phyloP scores from a whole-genome alignment of 2,329 filamentous ascomycete species.

The Aureobasidium mangrovei region DNA sequence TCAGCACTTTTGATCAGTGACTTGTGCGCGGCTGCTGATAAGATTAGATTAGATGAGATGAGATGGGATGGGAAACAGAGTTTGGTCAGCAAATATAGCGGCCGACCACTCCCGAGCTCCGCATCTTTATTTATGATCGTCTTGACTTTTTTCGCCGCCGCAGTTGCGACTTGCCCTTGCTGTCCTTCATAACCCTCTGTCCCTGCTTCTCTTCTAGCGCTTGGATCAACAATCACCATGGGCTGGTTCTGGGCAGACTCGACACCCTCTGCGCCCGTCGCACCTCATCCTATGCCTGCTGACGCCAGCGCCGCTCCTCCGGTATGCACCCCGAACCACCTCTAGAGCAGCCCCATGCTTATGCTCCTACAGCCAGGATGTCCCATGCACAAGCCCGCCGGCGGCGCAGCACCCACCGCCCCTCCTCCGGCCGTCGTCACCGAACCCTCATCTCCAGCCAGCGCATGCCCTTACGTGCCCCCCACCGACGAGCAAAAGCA shows the following conservation, averaged over 20 bases:
- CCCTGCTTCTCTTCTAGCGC: not conserved
- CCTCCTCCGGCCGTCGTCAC: conserved; percentile 23
- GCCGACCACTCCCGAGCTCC: conserved; percentile 9
- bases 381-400: conserved; percentile 53
- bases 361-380: conserved; percentile 49
- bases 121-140: not conserved
- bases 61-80: not conserved
- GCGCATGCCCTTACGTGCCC: conserved; percentile 45
- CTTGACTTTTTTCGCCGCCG: conserved; percentile 6
- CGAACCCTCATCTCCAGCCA: conserved; percentile 24
- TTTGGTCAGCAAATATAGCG: not conserved
- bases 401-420: conserved; percentile 27
- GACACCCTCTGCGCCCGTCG: conserved; percentile 30
- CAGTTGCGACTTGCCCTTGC: not conserved
- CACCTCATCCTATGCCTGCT: conserved; percentile 41
- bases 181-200: not conserved
- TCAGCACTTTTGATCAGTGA: too few species aligned
- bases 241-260: conserved; percentile 64
- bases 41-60: conserved; percentile 4
- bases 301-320: conserved; percentile 44
- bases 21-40: not conserved
- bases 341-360: conserved; percentile 16
- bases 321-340: conserved; percentile 33
- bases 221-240: conserved; percentile 36
- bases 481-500: conserved; percentile 30